These are phyloP conservation scores for Pestalotiopsis sp. DNA, from an alignment of 2,329 filamentous ascomycete genomes.

Conservation along the genomic window DNA sequence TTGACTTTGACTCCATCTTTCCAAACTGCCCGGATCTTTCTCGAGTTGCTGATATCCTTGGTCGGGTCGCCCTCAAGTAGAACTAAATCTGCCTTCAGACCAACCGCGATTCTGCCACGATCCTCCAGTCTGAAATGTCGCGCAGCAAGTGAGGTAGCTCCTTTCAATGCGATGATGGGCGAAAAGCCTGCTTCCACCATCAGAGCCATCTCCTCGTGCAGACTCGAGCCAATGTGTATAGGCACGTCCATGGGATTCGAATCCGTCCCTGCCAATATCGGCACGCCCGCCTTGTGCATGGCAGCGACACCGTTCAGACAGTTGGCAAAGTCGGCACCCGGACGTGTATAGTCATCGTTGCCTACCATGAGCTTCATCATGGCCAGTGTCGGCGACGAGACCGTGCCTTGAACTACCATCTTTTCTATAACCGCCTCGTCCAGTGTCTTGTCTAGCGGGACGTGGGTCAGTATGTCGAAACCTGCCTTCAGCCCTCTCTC, in stretches of 20 bases:
- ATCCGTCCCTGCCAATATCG: slow-evolving; percentile 32
- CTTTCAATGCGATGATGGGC: slow-evolving; percentile 24
- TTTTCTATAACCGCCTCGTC: slow-evolving; percentile 17
- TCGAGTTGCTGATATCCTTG: slow-evolving; percentile 25
- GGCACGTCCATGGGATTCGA: slow-evolving; percentile 19
- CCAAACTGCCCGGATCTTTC: slow-evolving; percentile 27
- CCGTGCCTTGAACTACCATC: slow-evolving; percentile 20
- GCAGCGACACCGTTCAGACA: slow-evolving; percentile 24
- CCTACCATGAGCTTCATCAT: slow-evolving; percentile 22
- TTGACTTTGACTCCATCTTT: slow-evolving; percentile 22
- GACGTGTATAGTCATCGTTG: slow-evolving; percentile 19
- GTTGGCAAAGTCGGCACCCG: slow-evolving; percentile 21
- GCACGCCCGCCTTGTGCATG: slow-evolving; percentile 28
- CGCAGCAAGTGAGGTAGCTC: slow-evolving; percentile 22
- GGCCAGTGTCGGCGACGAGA: slow-evolving; percentile 28
- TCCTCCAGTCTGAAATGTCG: slow-evolving; percentile 25
- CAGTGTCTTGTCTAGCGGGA: slow-evolving; percentile 27
- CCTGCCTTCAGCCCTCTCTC: slow-evolving; percentile 23
- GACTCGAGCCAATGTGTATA: slow-evolving; percentile 21
- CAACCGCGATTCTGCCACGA: slow-evolving; percentile 24
- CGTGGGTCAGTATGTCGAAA: slow-evolving; percentile 30
- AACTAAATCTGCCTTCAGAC: slow-evolving; percentile 28
- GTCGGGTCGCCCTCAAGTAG: slow-evolving; percentile 29
- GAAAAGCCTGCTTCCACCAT: slow-evolving; percentile 25
- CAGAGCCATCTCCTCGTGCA: slow-evolving; percentile 28